Evolutionary conservation across 1,284 basidiomycete genomes (phyloP).

Genomic region (Cronartium quercuum): DNA sequence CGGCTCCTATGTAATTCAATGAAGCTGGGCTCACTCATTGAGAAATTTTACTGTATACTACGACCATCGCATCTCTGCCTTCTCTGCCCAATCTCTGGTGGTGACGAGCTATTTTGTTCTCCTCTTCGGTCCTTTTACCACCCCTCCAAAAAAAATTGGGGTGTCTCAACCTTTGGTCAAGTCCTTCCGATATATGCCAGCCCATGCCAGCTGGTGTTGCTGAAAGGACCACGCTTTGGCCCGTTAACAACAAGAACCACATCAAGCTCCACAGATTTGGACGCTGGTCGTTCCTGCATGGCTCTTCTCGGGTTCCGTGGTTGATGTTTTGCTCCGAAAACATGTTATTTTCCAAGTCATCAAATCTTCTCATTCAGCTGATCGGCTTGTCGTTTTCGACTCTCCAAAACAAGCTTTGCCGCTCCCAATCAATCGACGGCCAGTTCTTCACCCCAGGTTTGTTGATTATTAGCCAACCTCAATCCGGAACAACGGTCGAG

Average conservation of each 20-base stretch:
- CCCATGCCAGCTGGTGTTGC: too few species aligned
- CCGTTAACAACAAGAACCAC: not conserved
- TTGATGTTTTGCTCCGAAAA: not conserved
- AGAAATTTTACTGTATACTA: too few species aligned
- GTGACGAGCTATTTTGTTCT: too few species aligned
- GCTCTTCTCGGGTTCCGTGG: not conserved
- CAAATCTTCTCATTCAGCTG: not conserved
- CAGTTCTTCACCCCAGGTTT: constrained; percentile 30
- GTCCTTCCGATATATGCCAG: not conserved
- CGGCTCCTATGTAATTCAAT: too few species aligned
- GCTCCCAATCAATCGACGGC: constrained; percentile 11
- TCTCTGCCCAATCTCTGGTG: too few species aligned
- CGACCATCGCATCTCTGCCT: too few species aligned
- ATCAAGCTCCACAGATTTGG: not conserved
- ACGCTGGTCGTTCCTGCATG: constrained; percentile 3
- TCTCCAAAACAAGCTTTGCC: constrained; percentile 1
- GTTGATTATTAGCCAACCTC: constrained; percentile 19
- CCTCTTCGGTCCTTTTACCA: too few species aligned
- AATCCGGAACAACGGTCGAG: constrained; percentile 5
- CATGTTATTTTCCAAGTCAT: not conserved
- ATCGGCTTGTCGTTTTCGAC: not conserved
- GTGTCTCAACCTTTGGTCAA: too few species aligned
- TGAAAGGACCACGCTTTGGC: not conserved
- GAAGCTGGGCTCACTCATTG: too few species aligned
- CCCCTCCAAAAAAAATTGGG: too few species aligned